A percentile compares a stretch with the other conserved stretches of the same genome.
These are phyloP conservation scores for Coleophoma crateriformis DNA, from an alignment of 2,329 filamentous ascomycete species.

Conservation along the genomic window DNA sequence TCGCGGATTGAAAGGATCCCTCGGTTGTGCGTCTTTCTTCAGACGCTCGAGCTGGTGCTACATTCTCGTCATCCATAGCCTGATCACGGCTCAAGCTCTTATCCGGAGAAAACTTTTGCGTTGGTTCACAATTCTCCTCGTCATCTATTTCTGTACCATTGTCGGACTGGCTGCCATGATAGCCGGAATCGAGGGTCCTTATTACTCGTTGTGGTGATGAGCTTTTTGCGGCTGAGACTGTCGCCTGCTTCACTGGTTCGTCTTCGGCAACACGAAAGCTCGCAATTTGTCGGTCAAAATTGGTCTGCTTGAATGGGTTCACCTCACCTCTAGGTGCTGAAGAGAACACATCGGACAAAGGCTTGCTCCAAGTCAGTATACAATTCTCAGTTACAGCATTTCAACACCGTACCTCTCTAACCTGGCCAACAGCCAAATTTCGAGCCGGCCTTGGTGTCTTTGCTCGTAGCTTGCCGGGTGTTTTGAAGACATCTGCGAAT, in stretches of 20 bases:
- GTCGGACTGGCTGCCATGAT: slow-evolving; percentile 57
- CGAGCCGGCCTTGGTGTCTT: slow-evolving; percentile 72
- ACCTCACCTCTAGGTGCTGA: slow-evolving; percentile 47
- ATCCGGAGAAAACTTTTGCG: slow-evolving; percentile 4
- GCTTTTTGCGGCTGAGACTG: slow-evolving; percentile 4
- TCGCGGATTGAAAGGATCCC: slow-evolving; percentile 35
- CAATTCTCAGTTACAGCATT: slow-evolving; percentile 12
- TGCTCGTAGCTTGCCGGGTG: slow-evolving; percentile 74
- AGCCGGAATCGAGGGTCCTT: slow-evolving; percentile 58
- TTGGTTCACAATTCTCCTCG: slow-evolving; percentile 10
- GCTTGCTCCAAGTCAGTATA: slow-evolving; percentile 31
- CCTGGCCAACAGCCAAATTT: slow-evolving; percentile 39
- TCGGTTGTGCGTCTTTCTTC: slow-evolving; percentile 20
- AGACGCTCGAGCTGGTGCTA: slow-evolving; percentile 12
- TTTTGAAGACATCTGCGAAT: slow-evolving; percentile 94
- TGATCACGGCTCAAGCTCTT: slow-evolving; percentile 1
- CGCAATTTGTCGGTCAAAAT: slow-evolving; percentile 29
- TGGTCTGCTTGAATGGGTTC: slow-evolving; percentile 29
- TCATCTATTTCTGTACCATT: slow-evolving; percentile 6
- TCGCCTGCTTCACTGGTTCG: slow-evolving; percentile 17
- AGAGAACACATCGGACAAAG: slow-evolving; percentile 54
- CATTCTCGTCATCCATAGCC: slow-evolving; percentile 7
- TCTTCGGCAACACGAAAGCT: slow-evolving; percentile 57
- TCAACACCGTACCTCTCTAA: not conserved
- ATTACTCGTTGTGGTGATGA: slow-evolving; percentile 19